These are phyloP conservation scores for Apiosordaria backusii DNA, from an alignment of 495 filamentous ascomycete species.

Conservation along the genomic window DNA sequence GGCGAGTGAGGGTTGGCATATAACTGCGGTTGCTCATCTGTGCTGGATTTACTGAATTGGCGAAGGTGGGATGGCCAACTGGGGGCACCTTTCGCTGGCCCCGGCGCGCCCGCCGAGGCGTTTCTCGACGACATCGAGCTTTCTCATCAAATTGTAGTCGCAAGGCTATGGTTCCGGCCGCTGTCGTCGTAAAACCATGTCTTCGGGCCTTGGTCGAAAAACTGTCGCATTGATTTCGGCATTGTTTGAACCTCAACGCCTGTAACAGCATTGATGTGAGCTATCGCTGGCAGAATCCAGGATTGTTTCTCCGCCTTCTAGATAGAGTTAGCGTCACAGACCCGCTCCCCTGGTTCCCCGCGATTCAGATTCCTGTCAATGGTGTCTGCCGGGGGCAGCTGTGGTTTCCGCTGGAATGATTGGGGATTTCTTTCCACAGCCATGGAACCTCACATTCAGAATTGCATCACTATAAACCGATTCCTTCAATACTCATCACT, in stretches of 20 bases:
- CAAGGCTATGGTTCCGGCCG: neutral
- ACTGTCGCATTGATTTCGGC: neutral
- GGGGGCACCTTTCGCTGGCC: constrained; percentile 29
- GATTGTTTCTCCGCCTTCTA: neutral
- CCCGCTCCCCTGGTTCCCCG: neutral
- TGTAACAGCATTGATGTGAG: constrained; percentile 19
- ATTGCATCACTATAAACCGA: neutral
- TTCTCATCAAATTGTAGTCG: neutral
- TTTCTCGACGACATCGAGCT: constrained; percentile 38
- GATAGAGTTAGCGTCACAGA: neutral
- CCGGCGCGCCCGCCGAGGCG: constrained; percentile 37
- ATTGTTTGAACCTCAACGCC: neutral
- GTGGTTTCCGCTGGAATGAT: neutral
- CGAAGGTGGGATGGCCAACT: constrained; percentile 44
- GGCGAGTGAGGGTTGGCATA: constrained; percentile 6
- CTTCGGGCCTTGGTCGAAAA: neutral
- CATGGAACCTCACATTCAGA: neutral
- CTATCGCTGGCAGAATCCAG: constrained; percentile 6
- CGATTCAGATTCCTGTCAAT: neutral
- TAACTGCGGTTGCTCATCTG: constrained; percentile 20
- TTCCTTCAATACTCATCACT: neutral
- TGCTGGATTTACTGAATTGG: constrained; percentile 40
- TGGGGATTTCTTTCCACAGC: neutral
- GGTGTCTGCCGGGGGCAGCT: neutral
- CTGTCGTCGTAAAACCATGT: neutral